Conservation (phyloP, 495 filamentous ascomycete species). For the Extremus antarcticus region DNA sequence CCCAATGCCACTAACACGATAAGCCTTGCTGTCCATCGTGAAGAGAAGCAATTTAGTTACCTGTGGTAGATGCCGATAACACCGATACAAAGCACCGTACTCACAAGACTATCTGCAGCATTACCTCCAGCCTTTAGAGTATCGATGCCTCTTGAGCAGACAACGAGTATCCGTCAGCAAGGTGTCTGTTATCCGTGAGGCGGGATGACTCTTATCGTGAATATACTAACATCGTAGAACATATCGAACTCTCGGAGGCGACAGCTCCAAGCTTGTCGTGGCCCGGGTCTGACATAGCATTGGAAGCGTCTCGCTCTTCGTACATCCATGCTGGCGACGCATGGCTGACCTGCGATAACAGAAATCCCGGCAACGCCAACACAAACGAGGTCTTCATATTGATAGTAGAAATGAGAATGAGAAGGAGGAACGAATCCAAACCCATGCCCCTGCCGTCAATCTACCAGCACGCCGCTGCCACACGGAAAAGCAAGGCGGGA, state of each 20-base stretch:
- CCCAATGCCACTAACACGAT: conserved; percentile 54
- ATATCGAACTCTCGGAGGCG: conserved; percentile 66
- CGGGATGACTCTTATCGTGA: no score
- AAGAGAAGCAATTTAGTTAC: conserved; percentile 34
- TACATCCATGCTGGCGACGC: conserved; percentile 5
- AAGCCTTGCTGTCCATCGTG: neutral
- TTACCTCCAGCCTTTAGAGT: conserved; percentile 40
- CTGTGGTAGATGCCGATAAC: conserved; percentile 49
- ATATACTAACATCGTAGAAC: conserved; percentile 68
- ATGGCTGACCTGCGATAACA: neutral
- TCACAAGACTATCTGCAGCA: conserved; percentile 34
- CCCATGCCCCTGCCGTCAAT: neutral
- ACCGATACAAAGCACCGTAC: conserved; percentile 29
- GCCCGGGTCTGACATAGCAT: neutral
- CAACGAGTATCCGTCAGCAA: no score
- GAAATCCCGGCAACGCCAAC: neutral
- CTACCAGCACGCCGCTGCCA: neutral
- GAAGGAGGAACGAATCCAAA: neutral
- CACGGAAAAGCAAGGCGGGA: neutral
- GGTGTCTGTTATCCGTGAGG: no score
- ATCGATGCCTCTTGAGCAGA: conserved; percentile 61
- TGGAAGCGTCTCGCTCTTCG: neutral
- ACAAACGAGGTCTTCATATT: neutral
- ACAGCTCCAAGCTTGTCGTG: conserved; percentile 48
- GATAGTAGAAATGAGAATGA: neutral